Percentiles rank a stretch among this genome's conserved stretches.
These are phyloP conservation scores for Auricularia sp. DNA, from an alignment of 768 basidiomycete species.

Conservation along the genomic window DNA sequence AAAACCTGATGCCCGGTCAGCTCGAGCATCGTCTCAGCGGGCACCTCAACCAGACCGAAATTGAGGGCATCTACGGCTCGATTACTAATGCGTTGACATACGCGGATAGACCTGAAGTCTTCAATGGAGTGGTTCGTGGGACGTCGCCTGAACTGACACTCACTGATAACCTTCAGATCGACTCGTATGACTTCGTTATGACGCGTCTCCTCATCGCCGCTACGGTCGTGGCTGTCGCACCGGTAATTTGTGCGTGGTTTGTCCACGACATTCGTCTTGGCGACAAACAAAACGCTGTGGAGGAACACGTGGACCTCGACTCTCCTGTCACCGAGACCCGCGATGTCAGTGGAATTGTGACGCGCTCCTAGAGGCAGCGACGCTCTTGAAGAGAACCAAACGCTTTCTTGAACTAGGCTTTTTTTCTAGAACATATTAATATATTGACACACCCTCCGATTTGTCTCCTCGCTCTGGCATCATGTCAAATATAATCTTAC, in stretches of 20 bases:
- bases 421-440: too few species aligned
- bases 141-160: slow-evolving; percentile 42
- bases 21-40: slow-evolving; percentile 45
- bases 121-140: slow-evolving; percentile 26
- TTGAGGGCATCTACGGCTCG: slow-evolving; percentile 42
- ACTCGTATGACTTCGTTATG: slow-evolving; percentile 48
- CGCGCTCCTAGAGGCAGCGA: too few species aligned
- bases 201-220: slow-evolving; percentile 45
- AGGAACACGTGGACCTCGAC: slow-evolving; percentile 16
- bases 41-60: slow-evolving; percentile 31
- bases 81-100: slow-evolving; percentile 41
- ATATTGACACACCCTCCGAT: too few species aligned
- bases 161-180: slow-evolving; percentile 1
- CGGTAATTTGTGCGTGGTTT: slow-evolving; percentile 46
- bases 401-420: too few species aligned
- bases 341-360: neutral
- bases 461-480: too few species aligned
- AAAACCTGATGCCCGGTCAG: slow-evolving; percentile 50
- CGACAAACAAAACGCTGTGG: slow-evolving; percentile 62
- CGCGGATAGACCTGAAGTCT: slow-evolving; percentile 39
- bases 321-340: neutral
- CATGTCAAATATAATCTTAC: too few species aligned
- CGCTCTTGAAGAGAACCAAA: too few species aligned
- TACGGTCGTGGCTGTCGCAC: slow-evolving; percentile 44
- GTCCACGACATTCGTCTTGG: slow-evolving; percentile 63